Evolutionary conservation across 2,329 filamentous ascomycete genomes (phyloP).

Genomic region (Exophiala sp.): DNA sequence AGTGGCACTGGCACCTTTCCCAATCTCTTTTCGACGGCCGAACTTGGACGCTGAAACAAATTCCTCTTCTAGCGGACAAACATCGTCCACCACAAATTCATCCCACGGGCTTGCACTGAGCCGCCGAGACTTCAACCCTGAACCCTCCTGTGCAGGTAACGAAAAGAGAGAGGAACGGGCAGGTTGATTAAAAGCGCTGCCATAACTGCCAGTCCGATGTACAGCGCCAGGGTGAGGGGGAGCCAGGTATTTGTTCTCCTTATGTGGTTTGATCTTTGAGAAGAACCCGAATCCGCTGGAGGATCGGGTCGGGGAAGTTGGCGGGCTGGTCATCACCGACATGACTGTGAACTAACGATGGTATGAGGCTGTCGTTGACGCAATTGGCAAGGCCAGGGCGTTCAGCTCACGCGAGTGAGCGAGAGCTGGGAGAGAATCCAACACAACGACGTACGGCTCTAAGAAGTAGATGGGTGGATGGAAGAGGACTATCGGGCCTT

Average conservation of each 20-base stretch:
- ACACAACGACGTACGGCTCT: slow-evolving; percentile 1
- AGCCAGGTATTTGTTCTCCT: slow-evolving; percentile 15
- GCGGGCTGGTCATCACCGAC: slow-evolving; percentile 16
- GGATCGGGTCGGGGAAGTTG: slow-evolving; percentile 12
- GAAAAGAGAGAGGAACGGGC: slow-evolving; percentile 32
- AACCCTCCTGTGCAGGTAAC: slow-evolving; percentile 61
- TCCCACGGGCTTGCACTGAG: slow-evolving; percentile 69
- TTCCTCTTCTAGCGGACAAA: slow-evolving; percentile 61
- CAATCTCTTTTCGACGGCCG: slow-evolving; percentile 67
- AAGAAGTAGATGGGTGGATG: not conserved
- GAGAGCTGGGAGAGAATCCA: slow-evolving; percentile 8
- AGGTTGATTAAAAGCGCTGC: slow-evolving; percentile 8
- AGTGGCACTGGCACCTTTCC: slow-evolving; percentile 75
- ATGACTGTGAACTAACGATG: slow-evolving; percentile 3
- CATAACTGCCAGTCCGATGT: slow-evolving; percentile 17
- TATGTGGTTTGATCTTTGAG: slow-evolving; percentile 22
- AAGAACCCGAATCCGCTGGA: slow-evolving; percentile 21
- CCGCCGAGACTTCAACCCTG: slow-evolving; percentile 70
- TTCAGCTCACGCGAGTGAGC: slow-evolving; percentile 14
- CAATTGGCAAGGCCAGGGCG: not conserved
- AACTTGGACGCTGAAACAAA: slow-evolving; percentile 66
- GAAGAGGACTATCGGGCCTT: not conserved
- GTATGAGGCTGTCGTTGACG: not conserved
- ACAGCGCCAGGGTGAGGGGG: not conserved
- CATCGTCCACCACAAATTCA: slow-evolving; percentile 67